phyloP scores from a whole-genome alignment of 169 alveolate species.

The Plasmodium relictum region DNA sequence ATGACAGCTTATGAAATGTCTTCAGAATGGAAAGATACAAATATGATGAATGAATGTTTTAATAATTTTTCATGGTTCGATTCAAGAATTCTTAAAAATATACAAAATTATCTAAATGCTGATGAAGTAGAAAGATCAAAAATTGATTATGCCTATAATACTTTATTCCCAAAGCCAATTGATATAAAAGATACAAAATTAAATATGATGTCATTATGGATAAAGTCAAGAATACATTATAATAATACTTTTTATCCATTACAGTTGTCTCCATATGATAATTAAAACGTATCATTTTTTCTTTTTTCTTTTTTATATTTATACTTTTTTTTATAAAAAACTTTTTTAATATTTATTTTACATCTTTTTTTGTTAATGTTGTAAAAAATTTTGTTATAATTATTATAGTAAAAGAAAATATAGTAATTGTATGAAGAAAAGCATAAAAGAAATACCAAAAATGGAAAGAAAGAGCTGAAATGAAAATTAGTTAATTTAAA shows the following conservation, averaged over 20 bases:
- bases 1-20: constrained; percentile 80
- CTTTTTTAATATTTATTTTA: background rate
- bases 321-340: background rate
- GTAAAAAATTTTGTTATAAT: background rate
- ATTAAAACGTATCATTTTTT: background rate
- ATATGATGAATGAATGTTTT: constrained; percentile 80
- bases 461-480: no score
- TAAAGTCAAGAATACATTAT: constrained; percentile 81
- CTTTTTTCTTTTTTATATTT: background rate
- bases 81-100: constrained; percentile 72
- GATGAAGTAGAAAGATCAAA: constrained; percentile 78
- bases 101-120: constrained; percentile 77
- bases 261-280: constrained; percentile 54
- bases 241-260: constrained; percentile 65
- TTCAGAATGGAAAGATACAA: constrained; percentile 82
- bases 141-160: constrained; percentile 80
- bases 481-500: no score
- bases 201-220: constrained; percentile 81
- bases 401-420: no score
- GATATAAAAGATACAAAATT: constrained; percentile 77
- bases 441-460: no score
- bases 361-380: background rate
- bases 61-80: constrained; percentile 81
- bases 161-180: constrained; percentile 81
- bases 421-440: no score